These are phyloP conservation scores for Citrus reticulata DNA, from an alignment of 345 rosid species.

Conservation along the genomic window DNA sequence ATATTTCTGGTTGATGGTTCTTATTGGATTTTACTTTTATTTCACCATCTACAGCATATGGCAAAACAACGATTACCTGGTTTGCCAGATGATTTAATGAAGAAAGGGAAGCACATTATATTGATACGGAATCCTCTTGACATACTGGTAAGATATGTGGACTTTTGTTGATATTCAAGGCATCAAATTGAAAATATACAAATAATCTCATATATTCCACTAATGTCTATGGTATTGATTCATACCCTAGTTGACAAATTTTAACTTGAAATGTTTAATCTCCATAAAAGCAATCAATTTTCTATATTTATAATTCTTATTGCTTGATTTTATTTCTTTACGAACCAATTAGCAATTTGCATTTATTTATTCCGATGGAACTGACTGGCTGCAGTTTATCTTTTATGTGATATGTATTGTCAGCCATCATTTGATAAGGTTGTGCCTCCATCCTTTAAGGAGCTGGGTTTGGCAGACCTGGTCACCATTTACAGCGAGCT, in stretches of 20 bases:
- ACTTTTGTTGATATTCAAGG: not conserved
- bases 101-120: slow-evolving; percentile 79
- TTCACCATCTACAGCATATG: slow-evolving; percentile 47
- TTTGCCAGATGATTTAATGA: slow-evolving; percentile 61
- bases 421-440: slow-evolving; percentile 80
- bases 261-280: not conserved
- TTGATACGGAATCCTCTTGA: slow-evolving; percentile 74
- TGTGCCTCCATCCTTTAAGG: slow-evolving; percentile 63
- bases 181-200: not conserved
- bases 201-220: not conserved
- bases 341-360: not conserved
- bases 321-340: not conserved
- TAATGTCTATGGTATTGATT: not conserved
- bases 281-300: not conserved
- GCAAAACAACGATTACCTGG: slow-evolving; percentile 60
- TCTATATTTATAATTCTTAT: not conserved
- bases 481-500: slow-evolving; percentile 70
- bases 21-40: not conserved
- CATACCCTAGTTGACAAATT: not conserved
- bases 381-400: slow-evolving; percentile 1
- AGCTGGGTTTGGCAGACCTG: slow-evolving; percentile 69
- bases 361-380: not conserved
- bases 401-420: slow-evolving; percentile 18
- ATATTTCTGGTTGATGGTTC: not conserved
- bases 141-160: slow-evolving; percentile 48